Evolutionary conservation across 2,329 filamentous ascomycete genomes (phyloP).

Genomic region (Monilinia aucupariae): DNA sequence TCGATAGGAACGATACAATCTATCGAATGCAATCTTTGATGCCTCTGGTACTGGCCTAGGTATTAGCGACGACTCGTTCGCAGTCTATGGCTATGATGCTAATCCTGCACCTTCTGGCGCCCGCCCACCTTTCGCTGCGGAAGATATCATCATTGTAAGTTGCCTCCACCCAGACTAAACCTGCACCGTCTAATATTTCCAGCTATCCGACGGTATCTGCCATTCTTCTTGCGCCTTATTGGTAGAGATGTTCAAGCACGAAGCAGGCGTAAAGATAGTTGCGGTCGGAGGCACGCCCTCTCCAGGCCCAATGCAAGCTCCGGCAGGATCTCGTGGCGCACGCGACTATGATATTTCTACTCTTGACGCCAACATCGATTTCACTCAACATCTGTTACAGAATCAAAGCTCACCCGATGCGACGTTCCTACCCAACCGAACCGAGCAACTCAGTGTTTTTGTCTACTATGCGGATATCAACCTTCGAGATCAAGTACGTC

Average conservation of each 20-base stretch:
- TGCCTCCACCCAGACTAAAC: neutral
- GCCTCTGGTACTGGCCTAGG: conserved; percentile 17
- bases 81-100: conserved; percentile 31
- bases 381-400: conserved; percentile 25
- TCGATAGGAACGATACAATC: conserved; percentile 27
- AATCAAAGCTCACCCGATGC: conserved; percentile 15
- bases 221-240: conserved; percentile 54
- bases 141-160: conserved; percentile 39
- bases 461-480: conserved; percentile 39
- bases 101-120: conserved; percentile 24
- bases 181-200: conserved; percentile 33
- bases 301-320: conserved; percentile 46
- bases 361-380: conserved; percentile 25
- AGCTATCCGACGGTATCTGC: conserved; percentile 54
- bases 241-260: conserved; percentile 48
- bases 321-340: conserved; percentile 47
- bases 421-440: conserved; percentile 28
- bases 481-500: conserved; percentile 37
- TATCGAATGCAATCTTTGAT: conserved; percentile 27
- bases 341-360: conserved; percentile 34
- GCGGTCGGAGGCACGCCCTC: conserved; percentile 47
- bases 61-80: conserved; percentile 24
- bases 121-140: conserved; percentile 35
- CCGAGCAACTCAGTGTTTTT: conserved; percentile 18
- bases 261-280: conserved; percentile 49